Percentiles rank a stretch among this genome's conserved stretches.
Conservation (phyloP, 805 yeast genomes). For the Teunomyces panamensis region DNA sequence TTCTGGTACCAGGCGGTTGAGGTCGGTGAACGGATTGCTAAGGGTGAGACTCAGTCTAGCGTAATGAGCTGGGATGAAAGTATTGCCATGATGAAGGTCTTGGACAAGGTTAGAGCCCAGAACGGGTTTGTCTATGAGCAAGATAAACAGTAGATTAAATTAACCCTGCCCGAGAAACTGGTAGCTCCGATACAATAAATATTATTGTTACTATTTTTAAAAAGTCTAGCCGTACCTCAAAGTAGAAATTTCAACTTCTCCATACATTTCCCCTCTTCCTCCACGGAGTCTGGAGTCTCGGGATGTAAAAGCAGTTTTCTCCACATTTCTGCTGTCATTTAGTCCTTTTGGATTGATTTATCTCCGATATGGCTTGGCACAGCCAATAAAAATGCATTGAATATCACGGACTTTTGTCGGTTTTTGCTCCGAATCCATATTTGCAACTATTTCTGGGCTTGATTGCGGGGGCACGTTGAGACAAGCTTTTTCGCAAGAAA, state of each 20-base stretch:
- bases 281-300: no score
- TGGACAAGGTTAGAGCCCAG: slow-evolving; percentile 47
- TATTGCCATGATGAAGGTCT: slow-evolving; percentile 42
- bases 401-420: not conserved
- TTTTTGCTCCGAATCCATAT: not conserved
- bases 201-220: not conserved
- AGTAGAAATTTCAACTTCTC: no score
- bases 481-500: not conserved
- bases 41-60: slow-evolving; percentile 36
- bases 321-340: not conserved
- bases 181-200: not conserved
- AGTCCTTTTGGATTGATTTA: not conserved
- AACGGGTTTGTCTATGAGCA: slow-evolving; percentile 45
- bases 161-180: not conserved
- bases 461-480: not conserved
- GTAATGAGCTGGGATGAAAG: slow-evolving; percentile 46
- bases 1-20: slow-evolving; percentile 58
- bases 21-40: slow-evolving; percentile 42
- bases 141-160: slow-evolving; percentile 16
- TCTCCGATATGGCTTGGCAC: not conserved
- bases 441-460: not conserved
- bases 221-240: no score
- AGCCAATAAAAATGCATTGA: not conserved
- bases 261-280: no score
- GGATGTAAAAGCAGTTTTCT: not conserved